phyloP scores from a whole-genome alignment of 2,329 filamentous ascomycete species.

The Metarhizium humberi region DNA sequence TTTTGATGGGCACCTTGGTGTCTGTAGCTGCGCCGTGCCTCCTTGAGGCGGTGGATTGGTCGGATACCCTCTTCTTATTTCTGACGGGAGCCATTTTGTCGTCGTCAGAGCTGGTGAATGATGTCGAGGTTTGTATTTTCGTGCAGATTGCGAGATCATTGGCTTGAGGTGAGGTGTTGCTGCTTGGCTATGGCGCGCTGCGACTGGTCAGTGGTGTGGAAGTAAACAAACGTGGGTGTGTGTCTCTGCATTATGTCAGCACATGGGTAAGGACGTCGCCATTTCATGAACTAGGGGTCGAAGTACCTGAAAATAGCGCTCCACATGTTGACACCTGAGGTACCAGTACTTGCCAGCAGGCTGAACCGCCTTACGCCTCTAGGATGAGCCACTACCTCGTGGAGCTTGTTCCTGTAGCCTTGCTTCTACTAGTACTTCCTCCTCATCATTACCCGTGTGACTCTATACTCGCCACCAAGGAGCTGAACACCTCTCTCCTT shows the following conservation, averaged over 20 bases:
- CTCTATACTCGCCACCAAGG: not conserved
- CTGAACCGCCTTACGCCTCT: constrained; percentile 36
- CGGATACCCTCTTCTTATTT: constrained; percentile 24
- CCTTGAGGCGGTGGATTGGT: constrained; percentile 10
- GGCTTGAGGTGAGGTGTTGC: not conserved
- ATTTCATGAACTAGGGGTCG: not conserved
- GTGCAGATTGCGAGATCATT: not conserved
- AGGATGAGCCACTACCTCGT: not conserved
- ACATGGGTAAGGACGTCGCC: not conserved
- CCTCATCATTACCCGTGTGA: not conserved
- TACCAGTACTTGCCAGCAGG: constrained; percentile 23
- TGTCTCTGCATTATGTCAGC: constrained; percentile 8
- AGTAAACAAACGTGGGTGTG: constrained; percentile 29
- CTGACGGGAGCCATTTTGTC: constrained; percentile 37
- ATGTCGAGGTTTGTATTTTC: not conserved
- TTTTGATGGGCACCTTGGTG: constrained; percentile 15
- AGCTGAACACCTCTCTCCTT: not conserved
- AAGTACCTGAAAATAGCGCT: constrained; percentile 8
- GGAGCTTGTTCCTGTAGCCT: constrained; percentile 4
- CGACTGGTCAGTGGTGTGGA: constrained; percentile 13
- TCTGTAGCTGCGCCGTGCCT: constrained; percentile 12
- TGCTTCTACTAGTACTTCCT: not conserved
- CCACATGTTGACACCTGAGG: not conserved
- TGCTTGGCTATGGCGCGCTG: constrained; percentile 4
- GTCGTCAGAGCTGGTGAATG: constrained; percentile 9